Evolutionary conservation across 2,329 filamentous ascomycete species (phyloP).

Genomic region (Aotearoamyces nothofagi): DNA sequence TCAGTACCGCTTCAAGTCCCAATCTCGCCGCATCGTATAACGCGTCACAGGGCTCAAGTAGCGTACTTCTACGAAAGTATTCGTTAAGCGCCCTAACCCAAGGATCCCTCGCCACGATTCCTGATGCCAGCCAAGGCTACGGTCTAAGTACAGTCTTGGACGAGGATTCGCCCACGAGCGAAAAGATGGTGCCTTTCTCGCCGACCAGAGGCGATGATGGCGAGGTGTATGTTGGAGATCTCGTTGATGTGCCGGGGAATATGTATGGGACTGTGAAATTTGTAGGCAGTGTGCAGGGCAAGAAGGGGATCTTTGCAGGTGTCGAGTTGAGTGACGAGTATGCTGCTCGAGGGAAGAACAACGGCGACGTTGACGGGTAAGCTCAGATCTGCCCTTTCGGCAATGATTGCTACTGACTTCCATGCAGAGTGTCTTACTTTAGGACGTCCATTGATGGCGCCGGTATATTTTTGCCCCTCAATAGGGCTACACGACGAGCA

Average conservation of each 20-base stretch:
- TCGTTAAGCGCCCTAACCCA: constrained; percentile 56
- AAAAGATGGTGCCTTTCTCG: constrained; percentile 37
- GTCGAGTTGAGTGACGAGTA: constrained; percentile 77
- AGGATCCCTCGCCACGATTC: constrained; percentile 46
- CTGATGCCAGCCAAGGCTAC: constrained; percentile 51
- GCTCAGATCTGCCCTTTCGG: constrained; percentile 17
- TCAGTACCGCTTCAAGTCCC: constrained; percentile 38
- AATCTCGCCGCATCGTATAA: constrained; percentile 31
- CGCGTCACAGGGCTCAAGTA: constrained; percentile 3
- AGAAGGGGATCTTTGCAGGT: constrained; percentile 82
- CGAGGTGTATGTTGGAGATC: constrained; percentile 61
- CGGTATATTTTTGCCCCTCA: constrained; percentile 84
- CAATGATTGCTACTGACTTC: constrained; percentile 11
- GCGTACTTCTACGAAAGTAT: constrained; percentile 45
- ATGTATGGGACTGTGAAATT: constrained; percentile 89
- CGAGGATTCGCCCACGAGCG: constrained; percentile 21
- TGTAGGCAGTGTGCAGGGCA: constrained; percentile 71
- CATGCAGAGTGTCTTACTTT: constrained; percentile 58
- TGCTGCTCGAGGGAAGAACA: constrained; percentile 81
- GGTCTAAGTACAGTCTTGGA: constrained; percentile 38
- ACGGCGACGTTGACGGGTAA: constrained; percentile 88
- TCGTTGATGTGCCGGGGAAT: constrained; percentile 81
- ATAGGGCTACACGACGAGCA: constrained; percentile 59
- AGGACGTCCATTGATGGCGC: constrained; percentile 61
- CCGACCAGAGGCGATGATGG: constrained; percentile 34